Percentiles rank a stretch among this genome's conserved stretches.
Conservation (phyloP, 2,329 filamentous ascomycete genomes). For the Colletotrichum sp. region DNA sequence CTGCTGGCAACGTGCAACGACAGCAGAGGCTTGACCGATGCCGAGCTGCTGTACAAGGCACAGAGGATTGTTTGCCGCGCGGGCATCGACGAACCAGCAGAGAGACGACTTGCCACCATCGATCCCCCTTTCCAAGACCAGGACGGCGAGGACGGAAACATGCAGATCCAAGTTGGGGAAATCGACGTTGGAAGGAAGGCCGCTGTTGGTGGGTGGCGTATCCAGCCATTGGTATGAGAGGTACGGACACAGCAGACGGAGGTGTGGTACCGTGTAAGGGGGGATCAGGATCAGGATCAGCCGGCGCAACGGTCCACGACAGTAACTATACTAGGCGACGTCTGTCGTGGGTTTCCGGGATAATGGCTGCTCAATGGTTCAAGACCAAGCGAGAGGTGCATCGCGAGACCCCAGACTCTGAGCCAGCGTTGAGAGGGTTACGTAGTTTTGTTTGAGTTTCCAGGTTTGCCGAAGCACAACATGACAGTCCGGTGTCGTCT, state of each 20-base stretch:
- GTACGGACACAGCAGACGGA: neutral
- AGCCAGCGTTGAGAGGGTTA: neutral
- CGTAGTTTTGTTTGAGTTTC: constrained; percentile 3
- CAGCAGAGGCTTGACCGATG: neutral
- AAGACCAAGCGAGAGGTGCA: neutral
- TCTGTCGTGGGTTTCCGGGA: neutral
- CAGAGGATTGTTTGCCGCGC: neutral
- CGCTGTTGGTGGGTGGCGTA: neutral
- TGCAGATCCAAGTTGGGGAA: constrained; percentile 8
- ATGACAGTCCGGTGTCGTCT: neutral
- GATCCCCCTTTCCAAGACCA: neutral
- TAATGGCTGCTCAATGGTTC: neutral
- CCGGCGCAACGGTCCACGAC: constrained; percentile 3
- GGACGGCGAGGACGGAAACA: neutral
- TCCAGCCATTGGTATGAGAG: neutral
- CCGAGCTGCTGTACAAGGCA: neutral
- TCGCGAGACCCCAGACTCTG: neutral
- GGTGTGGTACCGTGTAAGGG: neutral
- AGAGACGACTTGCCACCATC: neutral
- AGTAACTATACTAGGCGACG: neutral
- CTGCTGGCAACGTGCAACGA: neutral
- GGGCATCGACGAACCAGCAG: neutral
- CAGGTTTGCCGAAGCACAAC: neutral
- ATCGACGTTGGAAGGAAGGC: neutral
- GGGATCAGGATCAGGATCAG: neutral